Conservation (phyloP, 345 rosid genomes). For the Anacardium occidentale region DNA sequence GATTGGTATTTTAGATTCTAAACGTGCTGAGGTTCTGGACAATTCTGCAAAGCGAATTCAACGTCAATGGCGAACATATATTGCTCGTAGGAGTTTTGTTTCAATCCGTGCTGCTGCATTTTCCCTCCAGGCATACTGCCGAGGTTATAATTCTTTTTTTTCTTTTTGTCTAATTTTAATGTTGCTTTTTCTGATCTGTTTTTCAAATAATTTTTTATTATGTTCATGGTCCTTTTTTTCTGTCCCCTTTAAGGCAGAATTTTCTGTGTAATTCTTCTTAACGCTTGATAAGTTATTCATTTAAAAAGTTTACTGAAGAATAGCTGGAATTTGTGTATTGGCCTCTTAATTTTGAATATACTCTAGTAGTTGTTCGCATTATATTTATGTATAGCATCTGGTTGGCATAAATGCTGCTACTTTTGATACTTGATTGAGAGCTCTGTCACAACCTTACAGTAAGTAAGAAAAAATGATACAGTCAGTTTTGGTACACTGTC, state of each 20-base stretch:
- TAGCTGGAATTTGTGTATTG: background rate
- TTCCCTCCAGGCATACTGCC: constrained; percentile 76
- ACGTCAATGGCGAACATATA: constrained; percentile 56
- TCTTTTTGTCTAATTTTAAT: constrained; percentile 12
- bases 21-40: constrained; percentile 84
- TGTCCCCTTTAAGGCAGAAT: background rate
- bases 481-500: background rate
- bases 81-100: constrained; percentile 52
- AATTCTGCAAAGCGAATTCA: constrained; percentile 78
- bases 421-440: background rate
- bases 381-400: background rate
- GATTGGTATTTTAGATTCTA: constrained; percentile 83
- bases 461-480: background rate
- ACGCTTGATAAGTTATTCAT: background rate
- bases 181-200: constrained; percentile 2
- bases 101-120: constrained; percentile 55
- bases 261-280: background rate
- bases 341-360: constrained; percentile 5
- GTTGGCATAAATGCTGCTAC: background rate
- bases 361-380: background rate
- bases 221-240: background rate
- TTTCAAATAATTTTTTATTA: background rate
- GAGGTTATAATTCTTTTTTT: constrained; percentile 46
- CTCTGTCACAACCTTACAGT: background rate
- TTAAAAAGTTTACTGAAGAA: background rate